phyloP scores from a whole-genome alignment of 495 filamentous ascomycete genomes.

The Collariella sp. region DNA sequence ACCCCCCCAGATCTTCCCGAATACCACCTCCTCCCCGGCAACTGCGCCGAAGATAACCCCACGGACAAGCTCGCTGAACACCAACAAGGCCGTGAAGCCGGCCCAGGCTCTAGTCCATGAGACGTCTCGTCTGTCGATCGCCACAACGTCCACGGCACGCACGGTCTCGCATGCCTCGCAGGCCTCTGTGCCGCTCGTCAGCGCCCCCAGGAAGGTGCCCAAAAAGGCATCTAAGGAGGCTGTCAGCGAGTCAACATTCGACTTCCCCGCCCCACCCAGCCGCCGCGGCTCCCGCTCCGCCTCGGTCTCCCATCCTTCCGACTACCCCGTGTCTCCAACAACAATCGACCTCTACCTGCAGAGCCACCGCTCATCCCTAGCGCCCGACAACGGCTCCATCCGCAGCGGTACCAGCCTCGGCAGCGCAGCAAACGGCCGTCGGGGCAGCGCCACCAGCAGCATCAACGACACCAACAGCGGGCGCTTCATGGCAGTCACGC shows the following conservation, averaged over 20 bases:
- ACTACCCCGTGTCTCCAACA: conserved; percentile 40
- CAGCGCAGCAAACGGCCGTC: conserved; percentile 10
- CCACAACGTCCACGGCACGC: conserved; percentile 13
- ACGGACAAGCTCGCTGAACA: conserved; percentile 16
- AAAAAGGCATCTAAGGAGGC: neutral
- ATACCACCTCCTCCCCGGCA: conserved; percentile 1
- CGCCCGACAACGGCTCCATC: conserved; percentile 18
- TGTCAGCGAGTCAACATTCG: conserved; percentile 13
- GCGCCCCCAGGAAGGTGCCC: conserved; percentile 9
- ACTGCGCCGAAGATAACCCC: conserved; percentile 9
- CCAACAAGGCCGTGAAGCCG: conserved; percentile 5
- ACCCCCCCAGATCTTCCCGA: conserved; percentile 19
- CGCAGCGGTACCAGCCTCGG: conserved; percentile 17
- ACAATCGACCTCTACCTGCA: conserved; percentile 39
- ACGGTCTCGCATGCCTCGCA: conserved; percentile 5
- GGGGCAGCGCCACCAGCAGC: conserved; percentile 21
- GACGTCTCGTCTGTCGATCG: conserved; percentile 13
- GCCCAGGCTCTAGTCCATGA: conserved; percentile 2
- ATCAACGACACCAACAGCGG: conserved; percentile 36
- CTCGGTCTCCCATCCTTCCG: conserved; percentile 18
- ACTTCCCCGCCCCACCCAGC: conserved; percentile 24
- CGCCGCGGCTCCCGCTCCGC: conserved; percentile 4
- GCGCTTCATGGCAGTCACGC: conserved; percentile 75
- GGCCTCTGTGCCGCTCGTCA: neutral
- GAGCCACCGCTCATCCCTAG: conserved; percentile 14